A percentile compares a stretch with the other conserved stretches of the same genome.
phyloP scores from a whole-genome alignment of 495 filamentous ascomycete species.

The Halenospora varia region DNA sequence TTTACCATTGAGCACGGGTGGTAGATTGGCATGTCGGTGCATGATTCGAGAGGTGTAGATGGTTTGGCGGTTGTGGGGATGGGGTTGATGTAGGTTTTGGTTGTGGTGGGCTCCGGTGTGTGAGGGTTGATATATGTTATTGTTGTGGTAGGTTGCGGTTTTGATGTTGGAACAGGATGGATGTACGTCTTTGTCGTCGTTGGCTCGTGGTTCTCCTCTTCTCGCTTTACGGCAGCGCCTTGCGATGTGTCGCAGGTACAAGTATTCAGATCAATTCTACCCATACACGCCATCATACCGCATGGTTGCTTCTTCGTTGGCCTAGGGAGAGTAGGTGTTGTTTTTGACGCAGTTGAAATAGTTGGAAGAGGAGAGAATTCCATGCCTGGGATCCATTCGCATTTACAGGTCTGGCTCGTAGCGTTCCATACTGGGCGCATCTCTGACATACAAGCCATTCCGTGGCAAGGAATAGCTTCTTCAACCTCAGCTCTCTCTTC shows the following conservation, averaged over 20 bases:
- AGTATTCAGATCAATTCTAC: not conserved
- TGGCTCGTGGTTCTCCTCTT: not conserved
- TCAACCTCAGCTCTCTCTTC: no score
- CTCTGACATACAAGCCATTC: not conserved
- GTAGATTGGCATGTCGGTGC: no score
- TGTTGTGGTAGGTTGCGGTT: no score
- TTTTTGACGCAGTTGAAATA: not conserved
- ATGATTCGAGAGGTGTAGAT: no score
- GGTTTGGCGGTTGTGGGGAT: no score
- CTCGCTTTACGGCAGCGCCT: not conserved
- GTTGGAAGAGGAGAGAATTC: not conserved
- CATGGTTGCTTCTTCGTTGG: not conserved
- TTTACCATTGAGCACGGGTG: no score
- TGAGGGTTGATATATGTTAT: no score
- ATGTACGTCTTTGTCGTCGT: no score
- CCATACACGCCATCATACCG: not conserved
- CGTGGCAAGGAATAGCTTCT: not conserved
- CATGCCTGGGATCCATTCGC: conserved; percentile 1
- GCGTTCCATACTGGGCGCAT: not conserved
- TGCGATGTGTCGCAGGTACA: no score
- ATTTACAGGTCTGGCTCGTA: not conserved
- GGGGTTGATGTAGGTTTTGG: no score
- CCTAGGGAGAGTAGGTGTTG: not conserved
- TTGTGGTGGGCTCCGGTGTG: no score
- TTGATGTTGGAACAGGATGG: no score